A percentile compares a stretch with the other conserved stretches of the same genome.
phyloP scores from a whole-genome alignment of 2,329 filamentous ascomycete genomes.

The Aspergillus ruber region DNA sequence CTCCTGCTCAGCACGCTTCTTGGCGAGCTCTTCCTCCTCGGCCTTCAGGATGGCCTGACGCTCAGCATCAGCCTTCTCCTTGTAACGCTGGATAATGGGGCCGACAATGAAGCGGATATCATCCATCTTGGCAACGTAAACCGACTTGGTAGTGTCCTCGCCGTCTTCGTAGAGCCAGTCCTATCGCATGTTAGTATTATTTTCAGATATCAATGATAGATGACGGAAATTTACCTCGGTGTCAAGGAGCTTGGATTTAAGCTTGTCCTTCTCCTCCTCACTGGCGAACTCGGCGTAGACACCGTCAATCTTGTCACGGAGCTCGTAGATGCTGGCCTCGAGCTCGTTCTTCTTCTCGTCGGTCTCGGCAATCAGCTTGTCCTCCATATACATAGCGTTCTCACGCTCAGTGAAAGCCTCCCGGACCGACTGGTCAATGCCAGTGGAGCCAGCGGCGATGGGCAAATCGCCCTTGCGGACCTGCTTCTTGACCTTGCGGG shows the following conservation, averaged over 20 bases:
- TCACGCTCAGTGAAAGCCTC: constrained; percentile 71
- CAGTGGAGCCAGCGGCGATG: constrained; percentile 73
- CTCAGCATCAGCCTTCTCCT: constrained; percentile 87
- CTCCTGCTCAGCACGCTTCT: constrained; percentile 60
- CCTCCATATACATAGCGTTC: constrained; percentile 87
- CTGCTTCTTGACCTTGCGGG: constrained; percentile 98
- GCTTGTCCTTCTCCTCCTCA: constrained; percentile 85
- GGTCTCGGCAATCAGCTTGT: constrained; percentile 96
- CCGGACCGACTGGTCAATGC: constrained; percentile 65
- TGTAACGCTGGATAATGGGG: constrained; percentile 87
- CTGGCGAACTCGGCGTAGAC: constrained; percentile 81
- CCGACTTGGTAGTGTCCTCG: constrained; percentile 86
- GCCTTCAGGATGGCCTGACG: constrained; percentile 63
- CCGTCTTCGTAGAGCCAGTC: constrained; percentile 98
- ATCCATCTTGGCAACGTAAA: constrained; percentile 92
- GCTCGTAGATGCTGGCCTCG: constrained; percentile 93
- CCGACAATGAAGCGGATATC: constrained; percentile 88
- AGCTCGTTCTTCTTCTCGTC: constrained; percentile 99
- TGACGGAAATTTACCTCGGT: constrained; percentile 69
- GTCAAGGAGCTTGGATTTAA: constrained; percentile 74
- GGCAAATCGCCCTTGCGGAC: constrained; percentile 94
- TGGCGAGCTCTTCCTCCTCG: constrained; percentile 60
- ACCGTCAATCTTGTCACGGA: constrained; percentile 91
- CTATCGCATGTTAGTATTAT: constrained; percentile 44
- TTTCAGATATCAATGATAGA: neutral